Evolutionary conservation across 225 moss, liverwort and hornwort species (phyloP).

Genomic region (Anthoceros angustus): DNA sequence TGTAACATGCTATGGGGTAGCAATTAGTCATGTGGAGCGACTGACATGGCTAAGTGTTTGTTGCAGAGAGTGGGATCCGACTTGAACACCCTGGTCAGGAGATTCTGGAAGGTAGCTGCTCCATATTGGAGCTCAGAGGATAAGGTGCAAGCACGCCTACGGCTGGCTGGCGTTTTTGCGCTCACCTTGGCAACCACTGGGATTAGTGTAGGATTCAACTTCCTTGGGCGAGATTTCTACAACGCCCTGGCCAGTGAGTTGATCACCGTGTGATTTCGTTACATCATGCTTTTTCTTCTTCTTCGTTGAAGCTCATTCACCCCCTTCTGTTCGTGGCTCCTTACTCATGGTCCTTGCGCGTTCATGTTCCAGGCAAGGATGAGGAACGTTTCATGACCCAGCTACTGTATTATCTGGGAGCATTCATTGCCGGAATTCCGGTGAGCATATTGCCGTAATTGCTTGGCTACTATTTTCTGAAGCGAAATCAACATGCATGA

Average conservation of each 20-base stretch:
- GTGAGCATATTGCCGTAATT: constrained; percentile 28
- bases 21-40: neutral
- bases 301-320: neutral
- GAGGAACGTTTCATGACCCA: constrained; percentile 64
- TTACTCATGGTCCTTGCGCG: neutral
- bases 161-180: constrained; percentile 58
- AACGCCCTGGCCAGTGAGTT: constrained; percentile 87
- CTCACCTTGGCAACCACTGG: constrained; percentile 88
- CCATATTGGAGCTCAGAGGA: constrained; percentile 97
- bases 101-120: constrained; percentile 74
- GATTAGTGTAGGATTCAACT: constrained; percentile 94
- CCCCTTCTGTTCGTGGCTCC: neutral
- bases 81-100: constrained; percentile 47
- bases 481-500: neutral
- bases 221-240: constrained; percentile 90
- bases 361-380: constrained; percentile 48
- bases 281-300: neutral
- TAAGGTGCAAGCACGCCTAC: constrained; percentile 60
- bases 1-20: neutral
- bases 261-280: neutral
- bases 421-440: constrained; percentile 84
- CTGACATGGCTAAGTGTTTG: neutral
- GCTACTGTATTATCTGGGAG: constrained; percentile 66
- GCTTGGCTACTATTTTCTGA: neutral
- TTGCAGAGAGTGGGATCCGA: constrained; percentile 51